Evolutionary conservation across 192 early-diverging fungal species (phyloP).

Genomic region (Linderina pennispora): DNA sequence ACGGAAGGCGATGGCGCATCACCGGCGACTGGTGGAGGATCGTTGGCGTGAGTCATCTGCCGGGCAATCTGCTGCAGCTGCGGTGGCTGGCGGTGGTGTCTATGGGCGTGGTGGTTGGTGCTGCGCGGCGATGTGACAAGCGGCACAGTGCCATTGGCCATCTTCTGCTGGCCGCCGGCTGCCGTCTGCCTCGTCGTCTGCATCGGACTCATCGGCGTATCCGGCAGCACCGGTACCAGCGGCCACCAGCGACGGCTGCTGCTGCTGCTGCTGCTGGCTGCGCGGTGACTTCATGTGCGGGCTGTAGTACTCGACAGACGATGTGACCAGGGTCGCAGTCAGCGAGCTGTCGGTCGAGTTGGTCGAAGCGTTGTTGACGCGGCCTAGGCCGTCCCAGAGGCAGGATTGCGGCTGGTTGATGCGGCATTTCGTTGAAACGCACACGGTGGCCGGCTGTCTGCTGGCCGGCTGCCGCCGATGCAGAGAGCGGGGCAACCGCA

Average conservation of each 20-base stretch:
- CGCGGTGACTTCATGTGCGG: slow-evolving; percentile 10
- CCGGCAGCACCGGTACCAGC: too few species aligned
- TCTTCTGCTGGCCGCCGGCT: slow-evolving; percentile 6
- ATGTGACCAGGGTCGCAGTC: slow-evolving; percentile 36
- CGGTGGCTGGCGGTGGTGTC: not conserved
- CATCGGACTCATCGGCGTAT: slow-evolving; percentile 23
- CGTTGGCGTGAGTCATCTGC: too few species aligned
- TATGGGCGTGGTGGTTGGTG: not conserved
- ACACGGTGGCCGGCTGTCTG: slow-evolving; percentile 10
- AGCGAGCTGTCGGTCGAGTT: slow-evolving; percentile 44
- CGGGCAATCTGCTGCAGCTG: too few species aligned
- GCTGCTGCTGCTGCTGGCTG: not conserved
- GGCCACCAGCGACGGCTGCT: not conserved
- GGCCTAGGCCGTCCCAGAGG: slow-evolving; percentile 17
- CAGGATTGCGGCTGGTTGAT: slow-evolving; percentile 4
- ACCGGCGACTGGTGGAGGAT: too few species aligned
- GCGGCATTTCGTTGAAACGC: slow-evolving; percentile 13
- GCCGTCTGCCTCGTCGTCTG: slow-evolving; percentile 33
- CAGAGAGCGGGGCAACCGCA: not conserved
- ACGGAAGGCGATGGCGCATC: too few species aligned
- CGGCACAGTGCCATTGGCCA: not conserved
- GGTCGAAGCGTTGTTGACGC: slow-evolving; percentile 2
- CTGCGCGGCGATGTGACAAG: too few species aligned
- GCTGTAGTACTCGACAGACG: slow-evolving; percentile 42
- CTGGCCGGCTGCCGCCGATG: not conserved